Percentiles rank a stretch among this genome's conserved stretches.
phyloP scores from a whole-genome alignment of 2,329 filamentous ascomycete species.

The Cylindrodendrum hubeiense region DNA sequence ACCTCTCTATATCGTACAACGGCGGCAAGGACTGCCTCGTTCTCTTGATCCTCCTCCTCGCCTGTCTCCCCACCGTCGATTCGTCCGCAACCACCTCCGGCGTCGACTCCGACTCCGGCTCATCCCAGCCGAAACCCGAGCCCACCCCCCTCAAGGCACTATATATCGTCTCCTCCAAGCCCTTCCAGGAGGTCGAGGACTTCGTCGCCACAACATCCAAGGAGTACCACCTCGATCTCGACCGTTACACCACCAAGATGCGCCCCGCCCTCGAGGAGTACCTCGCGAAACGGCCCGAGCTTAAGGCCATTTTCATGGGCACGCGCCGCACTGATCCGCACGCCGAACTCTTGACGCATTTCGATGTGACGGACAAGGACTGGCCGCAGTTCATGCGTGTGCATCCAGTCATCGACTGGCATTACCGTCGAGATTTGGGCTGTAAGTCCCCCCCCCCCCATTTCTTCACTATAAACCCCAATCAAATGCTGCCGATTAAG shows the following conservation, averaged over 20 bases:
- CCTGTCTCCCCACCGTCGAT: constrained; percentile 62
- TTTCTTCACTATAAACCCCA: too few species aligned
- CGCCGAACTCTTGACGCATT: constrained; percentile 81
- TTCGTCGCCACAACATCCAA: constrained; percentile 79
- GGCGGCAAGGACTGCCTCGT: constrained; percentile 98
- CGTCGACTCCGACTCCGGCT: constrained; percentile 33
- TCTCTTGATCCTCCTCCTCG: constrained; percentile 87
- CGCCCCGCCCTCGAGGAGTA: constrained; percentile 84
- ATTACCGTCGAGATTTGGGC: constrained; percentile 89
- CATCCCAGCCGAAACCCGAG: constrained; percentile 37
- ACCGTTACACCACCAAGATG: constrained; percentile 83
- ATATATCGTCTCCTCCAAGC: constrained; percentile 88
- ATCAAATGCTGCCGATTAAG: too few species aligned
- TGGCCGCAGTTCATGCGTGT: constrained; percentile 96
- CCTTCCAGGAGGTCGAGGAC: constrained; percentile 86
- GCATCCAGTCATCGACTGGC: constrained; percentile 98
- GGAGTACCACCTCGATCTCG: constrained; percentile 81
- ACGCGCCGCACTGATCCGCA: constrained; percentile 95
- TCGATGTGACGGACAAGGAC: constrained; percentile 87
- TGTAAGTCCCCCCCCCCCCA: constrained; percentile 66
- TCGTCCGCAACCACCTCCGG: constrained; percentile 42
- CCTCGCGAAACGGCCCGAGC: constrained; percentile 70
- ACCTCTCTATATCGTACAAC: constrained; percentile 94
- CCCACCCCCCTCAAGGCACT: constrained; percentile 77
- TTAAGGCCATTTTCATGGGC: constrained; percentile 71